Conservation (phyloP, 192 early-diverging fungal genomes). For the Allomyces arbusculus region DNA sequence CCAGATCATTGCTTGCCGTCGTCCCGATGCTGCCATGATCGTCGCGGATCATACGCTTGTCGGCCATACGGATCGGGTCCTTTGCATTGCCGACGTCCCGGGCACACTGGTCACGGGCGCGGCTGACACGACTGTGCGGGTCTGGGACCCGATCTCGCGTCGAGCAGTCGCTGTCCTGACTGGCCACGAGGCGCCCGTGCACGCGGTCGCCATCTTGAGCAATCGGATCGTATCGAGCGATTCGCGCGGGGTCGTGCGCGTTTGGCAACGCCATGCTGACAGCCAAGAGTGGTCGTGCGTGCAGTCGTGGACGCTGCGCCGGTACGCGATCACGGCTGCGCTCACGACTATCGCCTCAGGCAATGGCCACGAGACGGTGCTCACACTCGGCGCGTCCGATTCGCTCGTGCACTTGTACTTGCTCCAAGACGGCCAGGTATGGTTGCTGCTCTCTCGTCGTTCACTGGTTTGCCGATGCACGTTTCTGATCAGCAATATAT, state of each 20-base stretch:
- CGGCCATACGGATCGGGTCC: no score
- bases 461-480: background rate
- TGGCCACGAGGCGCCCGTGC: slow-evolving; percentile 4
- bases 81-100: no score
- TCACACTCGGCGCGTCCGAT: background rate
- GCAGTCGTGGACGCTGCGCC: background rate
- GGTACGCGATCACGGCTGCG: background rate
- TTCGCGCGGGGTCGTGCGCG: background rate
- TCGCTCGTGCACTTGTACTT: background rate
- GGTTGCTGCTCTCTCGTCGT: slow-evolving; percentile 1
- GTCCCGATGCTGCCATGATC: no score
- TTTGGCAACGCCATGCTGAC: background rate
- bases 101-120: slow-evolving; percentile 34
- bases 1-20: no score
- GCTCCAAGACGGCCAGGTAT: background rate
- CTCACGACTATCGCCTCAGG: slow-evolving; percentile 18
- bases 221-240: background rate
- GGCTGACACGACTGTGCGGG: slow-evolving; percentile 44
- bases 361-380: slow-evolving; percentile 13
- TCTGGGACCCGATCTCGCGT: slow-evolving; percentile 30
- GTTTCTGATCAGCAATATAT: slow-evolving; percentile 4
- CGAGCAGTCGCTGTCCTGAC: slow-evolving; percentile 15
- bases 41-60: no score
- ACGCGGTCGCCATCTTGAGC: slow-evolving; percentile 3
- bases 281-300: background rate